Conservation (phyloP, 2,329 filamentous ascomycete species). For the Cladosporium sp. region DNA sequence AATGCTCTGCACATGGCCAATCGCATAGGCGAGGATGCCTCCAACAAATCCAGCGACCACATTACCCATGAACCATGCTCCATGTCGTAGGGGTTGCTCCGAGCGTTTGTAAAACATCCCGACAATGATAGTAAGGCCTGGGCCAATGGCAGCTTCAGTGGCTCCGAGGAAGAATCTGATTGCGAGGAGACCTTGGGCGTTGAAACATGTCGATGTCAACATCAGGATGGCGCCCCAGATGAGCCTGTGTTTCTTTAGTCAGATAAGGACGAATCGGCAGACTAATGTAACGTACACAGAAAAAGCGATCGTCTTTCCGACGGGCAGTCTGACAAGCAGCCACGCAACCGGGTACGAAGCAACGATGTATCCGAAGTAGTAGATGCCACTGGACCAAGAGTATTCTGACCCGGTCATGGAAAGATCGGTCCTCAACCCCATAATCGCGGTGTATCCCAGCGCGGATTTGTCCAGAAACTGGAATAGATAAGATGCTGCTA, state of each 20-base stretch:
- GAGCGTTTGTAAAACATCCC: conserved; percentile 17
- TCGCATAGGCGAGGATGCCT: background rate
- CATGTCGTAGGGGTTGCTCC: conserved; percentile 16
- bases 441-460: background rate
- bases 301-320: conserved; percentile 18
- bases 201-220: background rate
- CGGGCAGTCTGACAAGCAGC: conserved; percentile 56
- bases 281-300: background rate
- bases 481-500: background rate
- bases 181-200: background rate
- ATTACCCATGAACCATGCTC: conserved; percentile 14
- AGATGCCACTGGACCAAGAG: conserved; percentile 57
- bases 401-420: conserved; percentile 49
- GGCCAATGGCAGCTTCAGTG: background rate
- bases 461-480: background rate
- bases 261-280: background rate
- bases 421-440: background rate
- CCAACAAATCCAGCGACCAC: background rate
- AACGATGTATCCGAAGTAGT: conserved; percentile 57
- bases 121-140: conserved; percentile 11
- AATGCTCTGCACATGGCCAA: background rate
- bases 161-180: background rate
- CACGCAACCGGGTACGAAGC: conserved; percentile 57
- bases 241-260: background rate
- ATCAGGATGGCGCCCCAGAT: background rate